Conservation (phyloP, 176 grass and related monocot genomes). For the Oryza meridionalis region DNA sequence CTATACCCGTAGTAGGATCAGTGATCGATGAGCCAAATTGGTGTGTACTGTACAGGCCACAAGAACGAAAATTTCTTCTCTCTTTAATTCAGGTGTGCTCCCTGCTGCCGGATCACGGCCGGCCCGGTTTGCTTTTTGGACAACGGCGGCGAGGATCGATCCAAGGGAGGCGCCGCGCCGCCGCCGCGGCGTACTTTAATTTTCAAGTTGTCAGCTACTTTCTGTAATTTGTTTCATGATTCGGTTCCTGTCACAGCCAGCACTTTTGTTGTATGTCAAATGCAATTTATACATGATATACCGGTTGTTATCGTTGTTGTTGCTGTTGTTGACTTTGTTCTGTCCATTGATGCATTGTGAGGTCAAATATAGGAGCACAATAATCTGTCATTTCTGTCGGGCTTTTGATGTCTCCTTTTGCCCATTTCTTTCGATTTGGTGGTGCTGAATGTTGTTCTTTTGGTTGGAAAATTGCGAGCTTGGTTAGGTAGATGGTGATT, state of each 20-base stretch:
- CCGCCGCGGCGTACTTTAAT: neutral
- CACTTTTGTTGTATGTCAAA: neutral
- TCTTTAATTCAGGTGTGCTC: constrained; percentile 2
- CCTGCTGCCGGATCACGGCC: neutral
- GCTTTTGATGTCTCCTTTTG: constrained; percentile 8
- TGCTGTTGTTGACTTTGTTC: constrained; percentile 5
- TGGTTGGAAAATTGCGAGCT: constrained; percentile 16
- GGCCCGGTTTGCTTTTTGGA: constrained; percentile 35
- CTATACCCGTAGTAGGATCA: constrained; percentile 46
- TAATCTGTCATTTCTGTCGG: constrained; percentile 7
- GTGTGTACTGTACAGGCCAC: constrained; percentile 49
- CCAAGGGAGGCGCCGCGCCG: neutral
- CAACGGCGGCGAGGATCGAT: constrained; percentile 18
- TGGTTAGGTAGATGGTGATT: constrained; percentile 17
- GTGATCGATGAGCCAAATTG: neutral
- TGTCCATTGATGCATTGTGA: neutral
- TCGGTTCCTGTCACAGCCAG: constrained; percentile 1
- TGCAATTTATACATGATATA: constrained; percentile 41
- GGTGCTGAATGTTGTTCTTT: constrained; percentile 23
- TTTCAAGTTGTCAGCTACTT: neutral
- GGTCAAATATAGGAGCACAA: constrained; percentile 24
- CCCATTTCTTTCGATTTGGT: neutral
- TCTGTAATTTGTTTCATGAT: constrained; percentile 24
- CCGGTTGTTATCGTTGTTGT: constrained; percentile 10
- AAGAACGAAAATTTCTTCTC: neutral